Percentiles rank a stretch among this genome's conserved stretches.
Conservation (phyloP, 352 stramenopile genomes). For the Thalassiosira livingstoniorum region DNA sequence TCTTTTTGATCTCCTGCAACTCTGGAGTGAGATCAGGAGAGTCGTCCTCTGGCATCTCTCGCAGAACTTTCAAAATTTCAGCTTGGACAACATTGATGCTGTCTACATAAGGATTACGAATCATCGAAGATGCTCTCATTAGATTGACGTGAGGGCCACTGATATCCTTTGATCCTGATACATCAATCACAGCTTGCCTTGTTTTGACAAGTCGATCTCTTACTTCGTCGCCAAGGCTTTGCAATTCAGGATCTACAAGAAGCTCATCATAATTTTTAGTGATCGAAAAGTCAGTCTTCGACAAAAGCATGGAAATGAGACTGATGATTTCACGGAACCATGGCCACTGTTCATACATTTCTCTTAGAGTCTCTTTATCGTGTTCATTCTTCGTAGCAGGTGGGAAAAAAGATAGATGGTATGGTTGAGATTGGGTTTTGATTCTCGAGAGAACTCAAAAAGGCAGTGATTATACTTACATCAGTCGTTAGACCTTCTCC, state of each 20-base stretch:
- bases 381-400: slow-evolving; percentile 48
- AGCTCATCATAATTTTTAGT: slow-evolving; percentile 87
- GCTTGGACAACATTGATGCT: slow-evolving; percentile 90
- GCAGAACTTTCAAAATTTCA: slow-evolving; percentile 86
- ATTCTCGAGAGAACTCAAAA: neutral
- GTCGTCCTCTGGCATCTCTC: slow-evolving; percentile 75
- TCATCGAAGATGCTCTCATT: slow-evolving; percentile 82
- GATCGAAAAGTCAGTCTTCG: slow-evolving; percentile 88
- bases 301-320: slow-evolving; percentile 89
- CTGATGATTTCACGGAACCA: slow-evolving; percentile 89
- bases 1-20: slow-evolving; percentile 76
- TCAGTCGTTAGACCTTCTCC: slow-evolving; percentile 78
- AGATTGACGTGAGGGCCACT: slow-evolving; percentile 80
- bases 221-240: slow-evolving; percentile 75
- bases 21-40: slow-evolving; percentile 51
- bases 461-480: slow-evolving; percentile 33
- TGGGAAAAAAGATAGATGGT: slow-evolving; percentile 3
- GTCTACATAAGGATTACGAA: slow-evolving; percentile 89
- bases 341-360: slow-evolving; percentile 87
- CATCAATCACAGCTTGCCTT: slow-evolving; percentile 72
- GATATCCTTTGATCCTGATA: slow-evolving; percentile 74
- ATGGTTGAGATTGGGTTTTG: neutral
- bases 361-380: slow-evolving; percentile 63
- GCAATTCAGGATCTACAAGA: slow-evolving; percentile 80
- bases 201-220: slow-evolving; percentile 77